These are phyloP conservation scores for Batkoa obscura DNA, from an alignment of 371 early-diverging fungal species.

Conservation along the genomic window DNA sequence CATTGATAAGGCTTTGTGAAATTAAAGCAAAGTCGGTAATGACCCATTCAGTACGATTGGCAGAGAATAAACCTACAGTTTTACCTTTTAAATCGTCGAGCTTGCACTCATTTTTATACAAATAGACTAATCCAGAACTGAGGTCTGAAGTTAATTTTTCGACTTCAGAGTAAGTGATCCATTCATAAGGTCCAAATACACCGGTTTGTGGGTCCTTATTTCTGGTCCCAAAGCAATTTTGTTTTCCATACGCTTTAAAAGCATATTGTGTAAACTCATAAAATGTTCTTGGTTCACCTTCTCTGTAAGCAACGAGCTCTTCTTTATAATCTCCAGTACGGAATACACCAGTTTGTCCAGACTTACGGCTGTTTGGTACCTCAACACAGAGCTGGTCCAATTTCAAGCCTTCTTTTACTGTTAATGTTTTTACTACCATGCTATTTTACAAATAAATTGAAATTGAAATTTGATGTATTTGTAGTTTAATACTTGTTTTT, in stretches of 20 bases:
- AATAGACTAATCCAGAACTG: conserved; percentile 26
- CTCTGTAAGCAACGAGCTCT: not conserved
- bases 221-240: conserved; percentile 23
- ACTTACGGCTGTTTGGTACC: not conserved
- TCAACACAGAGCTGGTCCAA: not conserved
- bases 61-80: conserved; percentile 41
- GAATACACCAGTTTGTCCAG: not conserved
- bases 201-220: conserved; percentile 22
- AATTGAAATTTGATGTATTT: no score
- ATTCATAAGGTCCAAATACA: conserved; percentile 44
- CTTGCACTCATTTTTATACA: no score
- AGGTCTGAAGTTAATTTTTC: conserved; percentile 41
- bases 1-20: conserved; percentile 30
- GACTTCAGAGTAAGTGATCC: conserved; percentile 57
- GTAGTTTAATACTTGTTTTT: no score
- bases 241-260: not conserved
- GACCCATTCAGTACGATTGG: conserved; percentile 91
- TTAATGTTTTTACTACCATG: no score
- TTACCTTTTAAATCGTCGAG: no score
- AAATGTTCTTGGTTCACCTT: not conserved
- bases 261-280: not conserved
- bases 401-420: no score
- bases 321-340: not conserved
- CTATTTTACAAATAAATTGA: no score
- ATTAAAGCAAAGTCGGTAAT: conserved; percentile 30